phyloP scores from a whole-genome alignment of 306 rosid species.

The Fragaria nilgerrensis region DNA sequence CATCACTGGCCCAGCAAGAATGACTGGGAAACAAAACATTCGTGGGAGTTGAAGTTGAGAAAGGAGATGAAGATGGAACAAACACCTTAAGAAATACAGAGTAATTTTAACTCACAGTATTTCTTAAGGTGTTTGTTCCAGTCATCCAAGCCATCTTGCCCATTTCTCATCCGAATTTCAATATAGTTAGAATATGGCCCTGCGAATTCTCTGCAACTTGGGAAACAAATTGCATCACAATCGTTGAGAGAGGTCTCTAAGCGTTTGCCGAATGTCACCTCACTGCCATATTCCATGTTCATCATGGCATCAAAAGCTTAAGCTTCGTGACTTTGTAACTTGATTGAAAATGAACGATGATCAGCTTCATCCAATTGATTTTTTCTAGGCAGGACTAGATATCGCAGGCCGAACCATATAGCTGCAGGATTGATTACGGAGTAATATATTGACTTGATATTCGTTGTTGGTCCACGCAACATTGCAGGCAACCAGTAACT shows the following conservation, averaged over 20 bases:
- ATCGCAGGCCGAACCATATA: background rate
- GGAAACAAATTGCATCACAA: conserved; percentile 54
- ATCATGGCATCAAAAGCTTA: background rate
- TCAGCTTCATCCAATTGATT: too few relatives aligned
- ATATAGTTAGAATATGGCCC: conserved; percentile 51
- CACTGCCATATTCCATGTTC: background rate
- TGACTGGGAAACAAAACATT: too few relatives aligned
- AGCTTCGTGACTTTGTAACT: background rate
- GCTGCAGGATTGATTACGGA: background rate
- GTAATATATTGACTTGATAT: background rate
- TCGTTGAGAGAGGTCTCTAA: background rate
- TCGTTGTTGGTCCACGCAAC: background rate
- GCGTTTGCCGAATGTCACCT: background rate
- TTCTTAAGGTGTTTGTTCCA: too few relatives aligned
- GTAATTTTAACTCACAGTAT: too few relatives aligned
- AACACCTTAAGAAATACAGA: too few relatives aligned
- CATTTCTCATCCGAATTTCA: conserved; percentile 27
- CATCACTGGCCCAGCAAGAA: conserved; percentile 55
- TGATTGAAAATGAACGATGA: background rate
- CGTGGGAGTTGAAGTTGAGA: too few relatives aligned
- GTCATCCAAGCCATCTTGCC: too few relatives aligned
- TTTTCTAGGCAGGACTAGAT: too few relatives aligned
- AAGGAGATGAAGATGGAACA: too few relatives aligned
- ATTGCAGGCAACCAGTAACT: background rate
- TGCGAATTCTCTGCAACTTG: conserved; percentile 54